Conservation (phyloP, 83 land plant species). For the Picea abies region DNA sequence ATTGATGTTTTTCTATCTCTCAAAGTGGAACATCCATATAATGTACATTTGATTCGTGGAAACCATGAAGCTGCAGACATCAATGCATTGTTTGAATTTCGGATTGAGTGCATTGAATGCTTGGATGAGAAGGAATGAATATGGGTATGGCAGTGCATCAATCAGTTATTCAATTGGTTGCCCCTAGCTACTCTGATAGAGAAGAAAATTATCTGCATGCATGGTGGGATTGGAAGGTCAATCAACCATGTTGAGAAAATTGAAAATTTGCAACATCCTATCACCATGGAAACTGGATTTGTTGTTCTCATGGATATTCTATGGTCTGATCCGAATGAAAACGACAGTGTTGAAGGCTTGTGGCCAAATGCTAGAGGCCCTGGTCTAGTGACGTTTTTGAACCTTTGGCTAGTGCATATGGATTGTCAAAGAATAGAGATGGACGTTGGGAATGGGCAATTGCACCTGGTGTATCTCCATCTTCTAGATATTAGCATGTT, state of each 20-base stretch:
- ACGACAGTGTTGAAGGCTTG: constrained; percentile 85
- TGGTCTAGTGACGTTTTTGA: constrained; percentile 62
- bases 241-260: constrained; percentile 11
- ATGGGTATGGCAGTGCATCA: constrained; percentile 12
- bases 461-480: too few species aligned
- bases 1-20: constrained; percentile 65
- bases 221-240: constrained; percentile 15
- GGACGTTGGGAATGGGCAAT: too few species aligned
- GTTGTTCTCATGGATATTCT: constrained; percentile 1
- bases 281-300: constrained; percentile 17
- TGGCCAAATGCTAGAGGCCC: constrained; percentile 87
- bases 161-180: constrained; percentile 14
- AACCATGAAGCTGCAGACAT: constrained; percentile 91
- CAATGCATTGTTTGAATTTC: constrained; percentile 83
- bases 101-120: constrained; percentile 86
- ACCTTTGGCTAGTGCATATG: too few species aligned
- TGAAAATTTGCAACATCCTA: constrained; percentile 17
- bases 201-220: constrained; percentile 15
- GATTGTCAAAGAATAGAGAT: too few species aligned
- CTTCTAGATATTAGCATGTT: too few species aligned
- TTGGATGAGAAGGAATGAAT: constrained; percentile 41
- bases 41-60: constrained; percentile 82
- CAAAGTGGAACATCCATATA: constrained; percentile 76
- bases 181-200: constrained; percentile 6
- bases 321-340: constrained; percentile 87